Base-by-base conservation (phyloP, 2,329 filamentous ascomycete genomes). In the Monosporascus sp. region DNA sequence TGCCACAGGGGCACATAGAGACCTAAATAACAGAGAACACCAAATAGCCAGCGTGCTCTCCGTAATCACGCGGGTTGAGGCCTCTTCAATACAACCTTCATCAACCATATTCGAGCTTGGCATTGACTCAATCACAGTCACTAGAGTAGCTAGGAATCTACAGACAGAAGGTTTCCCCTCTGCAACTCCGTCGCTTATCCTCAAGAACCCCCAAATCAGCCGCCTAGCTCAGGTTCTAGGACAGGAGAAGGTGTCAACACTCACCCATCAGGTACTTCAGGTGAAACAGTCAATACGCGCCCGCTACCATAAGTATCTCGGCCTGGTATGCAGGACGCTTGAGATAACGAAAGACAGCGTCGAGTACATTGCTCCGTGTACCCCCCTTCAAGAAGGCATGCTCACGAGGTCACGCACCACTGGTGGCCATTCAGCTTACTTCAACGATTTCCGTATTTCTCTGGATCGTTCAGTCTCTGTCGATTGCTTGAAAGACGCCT, bases 91-190 rank as follows among this genome's bases (percentile, higher is more conserved):
- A 2, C 71, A 68, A 1, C 71, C 78, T 2, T 74, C 72, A 0
- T 83, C 84, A 0, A 96, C 84, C 55, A 81, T 96, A 18, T 96
- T 94, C 60, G 90, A 96, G 58, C 74, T 96, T 1, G 93, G 92
- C 0, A 77, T 97, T 24, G 93, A 96, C 63, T 97, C 92, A 0
- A 90, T 97, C 17, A 90, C 89, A 0, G 88, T 87, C 0, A 84
- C 95, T 46, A 79, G 83, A 7, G 78, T 97, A 31, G 79, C 87
- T 1, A 76, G 79, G 5, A 68, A 77, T 14, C 72, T 97, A 15
- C 88, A 83, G 59, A 74, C 78, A 3, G 73, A 73, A 2, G 89
- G 89, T 0, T 81, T 91, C 50, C 37, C 63, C 1, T 72, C 76
- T 15, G 84, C 83, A 0, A 83, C 81, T 7, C 80, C 89, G 1